Conservation (phyloP, 2,329 filamentous ascomycete species). For the Botryotinia globosa region DNA sequence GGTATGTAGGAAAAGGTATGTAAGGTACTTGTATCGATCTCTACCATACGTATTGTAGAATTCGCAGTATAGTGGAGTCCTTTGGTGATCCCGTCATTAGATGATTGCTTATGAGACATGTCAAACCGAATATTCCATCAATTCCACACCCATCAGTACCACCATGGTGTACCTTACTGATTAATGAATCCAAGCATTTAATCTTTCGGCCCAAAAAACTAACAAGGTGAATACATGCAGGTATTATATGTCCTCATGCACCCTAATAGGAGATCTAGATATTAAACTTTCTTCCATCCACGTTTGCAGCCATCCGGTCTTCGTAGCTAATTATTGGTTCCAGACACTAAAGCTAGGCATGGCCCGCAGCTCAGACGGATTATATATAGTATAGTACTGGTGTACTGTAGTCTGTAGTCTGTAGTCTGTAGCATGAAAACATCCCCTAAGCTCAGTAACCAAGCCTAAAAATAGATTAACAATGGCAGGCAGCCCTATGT, state of each 20-base stretch:
- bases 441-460: neutral
- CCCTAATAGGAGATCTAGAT: neutral
- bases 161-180: too few relatives aligned
- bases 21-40: neutral
- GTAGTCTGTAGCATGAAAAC: neutral
- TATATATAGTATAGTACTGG: too few relatives aligned
- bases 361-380: neutral
- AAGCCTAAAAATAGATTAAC: neutral
- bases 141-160: neutral
- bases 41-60: neutral
- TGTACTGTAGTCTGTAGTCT: too few relatives aligned
- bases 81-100: neutral
- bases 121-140: neutral
- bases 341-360: neutral
- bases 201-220: too few relatives aligned
- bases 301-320: neutral
- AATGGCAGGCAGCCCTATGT: neutral
- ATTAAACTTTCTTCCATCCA: neutral
- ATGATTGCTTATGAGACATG: slow-evolving; percentile 1
- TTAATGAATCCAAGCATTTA: neutral
- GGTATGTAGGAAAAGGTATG: neutral
- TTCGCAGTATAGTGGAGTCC: neutral
- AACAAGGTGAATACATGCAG: neutral
- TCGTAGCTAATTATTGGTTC: neutral
- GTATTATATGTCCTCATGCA: neutral